Conservation (phyloP, 192 early-diverging fungal genomes). For the Coemansia sp. region DNA sequence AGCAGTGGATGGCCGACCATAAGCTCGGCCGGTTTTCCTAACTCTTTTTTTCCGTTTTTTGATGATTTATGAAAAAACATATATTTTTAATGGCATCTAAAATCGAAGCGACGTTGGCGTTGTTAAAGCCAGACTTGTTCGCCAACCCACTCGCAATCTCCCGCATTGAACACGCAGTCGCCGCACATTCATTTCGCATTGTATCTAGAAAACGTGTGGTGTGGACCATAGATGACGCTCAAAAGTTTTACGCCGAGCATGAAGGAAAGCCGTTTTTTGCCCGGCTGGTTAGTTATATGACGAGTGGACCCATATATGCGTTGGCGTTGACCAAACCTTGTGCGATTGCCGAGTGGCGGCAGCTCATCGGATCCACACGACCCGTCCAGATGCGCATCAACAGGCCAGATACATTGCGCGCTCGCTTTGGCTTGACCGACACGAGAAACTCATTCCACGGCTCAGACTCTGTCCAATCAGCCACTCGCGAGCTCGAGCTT, state of each 20-base stretch:
- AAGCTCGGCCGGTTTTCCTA: neutral
- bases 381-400: slow-evolving; percentile 65
- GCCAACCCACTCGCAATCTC: slow-evolving; percentile 55
- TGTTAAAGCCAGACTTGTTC: slow-evolving; percentile 73
- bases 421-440: slow-evolving; percentile 69
- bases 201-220: slow-evolving; percentile 41
- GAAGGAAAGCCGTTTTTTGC: slow-evolving; percentile 66
- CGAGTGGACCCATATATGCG: slow-evolving; percentile 64
- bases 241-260: slow-evolving; percentile 68
- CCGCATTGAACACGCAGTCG: slow-evolving; percentile 51
- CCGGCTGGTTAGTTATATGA: slow-evolving; percentile 72
- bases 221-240: slow-evolving; percentile 61
- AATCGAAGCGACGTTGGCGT: slow-evolving; percentile 56
- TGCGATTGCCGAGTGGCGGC: slow-evolving; percentile 64
- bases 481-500: slow-evolving; percentile 59
- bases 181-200: slow-evolving; percentile 41
- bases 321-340: slow-evolving; percentile 59
- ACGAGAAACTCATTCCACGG: slow-evolving; percentile 78
- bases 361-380: slow-evolving; percentile 64
- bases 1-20: slow-evolving; percentile 10
- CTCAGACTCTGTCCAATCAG: slow-evolving; percentile 63
- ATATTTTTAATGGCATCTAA: neutral
- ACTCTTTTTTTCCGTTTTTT: neutral
- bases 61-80: no score
- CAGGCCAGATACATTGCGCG: slow-evolving; percentile 52